These are phyloP conservation scores for Flaveria robusta DNA, from an alignment of 129 eudicot species.

Conservation along the genomic window DNA sequence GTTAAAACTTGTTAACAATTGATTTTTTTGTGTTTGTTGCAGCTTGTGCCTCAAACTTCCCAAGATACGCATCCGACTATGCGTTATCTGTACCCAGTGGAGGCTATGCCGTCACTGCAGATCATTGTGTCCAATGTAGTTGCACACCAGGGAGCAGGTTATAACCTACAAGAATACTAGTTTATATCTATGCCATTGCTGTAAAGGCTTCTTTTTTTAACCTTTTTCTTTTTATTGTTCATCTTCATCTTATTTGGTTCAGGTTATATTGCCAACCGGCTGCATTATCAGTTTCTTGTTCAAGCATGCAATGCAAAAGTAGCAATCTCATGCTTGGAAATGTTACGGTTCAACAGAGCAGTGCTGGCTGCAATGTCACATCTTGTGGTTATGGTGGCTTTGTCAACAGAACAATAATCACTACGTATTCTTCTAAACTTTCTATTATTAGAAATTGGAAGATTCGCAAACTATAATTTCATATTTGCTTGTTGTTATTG, in stretches of 20 bases:
- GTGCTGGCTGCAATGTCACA: conserved; percentile 97
- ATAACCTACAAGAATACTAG: conserved; percentile 11
- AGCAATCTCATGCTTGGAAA: conserved; percentile 97
- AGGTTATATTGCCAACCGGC: conserved; percentile 96
- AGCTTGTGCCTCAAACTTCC: conserved; percentile 95
- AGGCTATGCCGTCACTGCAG: conserved; percentile 89
- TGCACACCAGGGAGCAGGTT: conserved; percentile 85
- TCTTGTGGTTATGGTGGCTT: conserved; percentile 87
- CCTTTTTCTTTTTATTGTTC: not conserved
- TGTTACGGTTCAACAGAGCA: conserved; percentile 69
- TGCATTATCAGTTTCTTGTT: conserved; percentile 92
- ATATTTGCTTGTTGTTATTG: not conserved
- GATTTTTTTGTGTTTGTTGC: conserved; percentile 31
- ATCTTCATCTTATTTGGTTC: conserved; percentile 25
- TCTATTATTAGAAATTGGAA: not conserved
- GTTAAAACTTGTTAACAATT: not conserved
- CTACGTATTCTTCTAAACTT: conserved; percentile 55
- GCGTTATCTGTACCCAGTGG: conserved; percentile 88
- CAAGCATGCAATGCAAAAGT: conserved; percentile 96
- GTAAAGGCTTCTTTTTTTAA: not conserved
- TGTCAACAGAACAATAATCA: conserved; percentile 74
- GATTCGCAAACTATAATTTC: not conserved
- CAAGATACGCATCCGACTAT: conserved; percentile 72
- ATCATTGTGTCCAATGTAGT: conserved; percentile 96
- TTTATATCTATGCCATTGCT: conserved; percentile 9